These are phyloP conservation scores for Alternaria metachromatica DNA, from an alignment of 2,329 filamentous ascomycete species.

Conservation along the genomic window DNA sequence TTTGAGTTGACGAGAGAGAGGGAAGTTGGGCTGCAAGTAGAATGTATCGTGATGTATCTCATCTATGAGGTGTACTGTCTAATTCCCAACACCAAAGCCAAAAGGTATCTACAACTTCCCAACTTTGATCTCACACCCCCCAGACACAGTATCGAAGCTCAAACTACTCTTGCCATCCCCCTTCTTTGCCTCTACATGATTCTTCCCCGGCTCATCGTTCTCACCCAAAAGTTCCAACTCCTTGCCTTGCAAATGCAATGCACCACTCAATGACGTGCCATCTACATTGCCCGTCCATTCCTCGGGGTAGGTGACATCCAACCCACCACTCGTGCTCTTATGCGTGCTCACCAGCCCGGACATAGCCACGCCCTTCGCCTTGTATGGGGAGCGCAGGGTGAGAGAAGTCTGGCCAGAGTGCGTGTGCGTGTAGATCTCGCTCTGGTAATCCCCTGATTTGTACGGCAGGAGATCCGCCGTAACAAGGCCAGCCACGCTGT, in stretches of 20 bases:
- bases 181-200: constrained; percentile 50
- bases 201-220: constrained; percentile 36
- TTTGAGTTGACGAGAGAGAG: not conserved
- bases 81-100: not conserved
- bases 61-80: not conserved
- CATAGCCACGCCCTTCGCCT: constrained; percentile 31
- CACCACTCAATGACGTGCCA: constrained; percentile 47
- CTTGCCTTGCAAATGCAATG: constrained; percentile 47
- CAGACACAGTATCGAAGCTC: constrained; percentile 43
- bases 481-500: constrained; percentile 48
- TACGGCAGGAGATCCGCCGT: constrained; percentile 48
- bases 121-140: constrained; percentile 41
- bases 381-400: constrained; percentile 43
- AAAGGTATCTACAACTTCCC: constrained; percentile 29
- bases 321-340: constrained; percentile 42
- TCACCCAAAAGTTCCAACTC: constrained; percentile 44
- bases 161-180: constrained; percentile 45
- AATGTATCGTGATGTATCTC: not conserved
- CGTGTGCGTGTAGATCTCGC: constrained; percentile 44
- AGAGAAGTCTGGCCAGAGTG: constrained; percentile 45
- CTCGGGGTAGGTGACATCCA: constrained; percentile 50
- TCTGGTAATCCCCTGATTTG: constrained; percentile 32
- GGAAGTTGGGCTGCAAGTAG: not conserved
- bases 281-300: constrained; percentile 52
- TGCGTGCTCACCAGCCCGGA: constrained; percentile 44